Conservation (phyloP, 257 asterid genomes). For the Euphrasia confusa region DNA sequence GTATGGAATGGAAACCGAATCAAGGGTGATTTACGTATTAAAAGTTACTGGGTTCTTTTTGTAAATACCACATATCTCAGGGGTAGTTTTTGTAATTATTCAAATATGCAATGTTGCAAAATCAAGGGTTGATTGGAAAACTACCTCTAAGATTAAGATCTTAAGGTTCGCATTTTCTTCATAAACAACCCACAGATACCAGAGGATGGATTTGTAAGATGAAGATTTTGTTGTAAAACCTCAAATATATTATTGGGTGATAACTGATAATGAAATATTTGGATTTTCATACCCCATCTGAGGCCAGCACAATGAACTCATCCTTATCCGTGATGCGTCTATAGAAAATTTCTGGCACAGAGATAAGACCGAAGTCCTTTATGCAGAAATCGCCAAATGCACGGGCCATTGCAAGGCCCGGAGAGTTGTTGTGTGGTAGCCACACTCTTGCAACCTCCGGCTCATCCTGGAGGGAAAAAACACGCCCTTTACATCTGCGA, state of each 20-base stretch:
- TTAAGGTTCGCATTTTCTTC: neutral
- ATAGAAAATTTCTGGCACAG: constrained; percentile 70
- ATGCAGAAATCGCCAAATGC: constrained; percentile 93
- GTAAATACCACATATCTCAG: neutral
- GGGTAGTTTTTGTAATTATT: neutral
- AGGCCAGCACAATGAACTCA: constrained; percentile 71
- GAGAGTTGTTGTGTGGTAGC: constrained; percentile 76
- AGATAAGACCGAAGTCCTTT: constrained; percentile 79
- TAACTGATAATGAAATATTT: too few species aligned
- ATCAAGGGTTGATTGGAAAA: neutral
- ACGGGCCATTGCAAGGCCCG: constrained; percentile 97
- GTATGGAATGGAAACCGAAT: neutral
- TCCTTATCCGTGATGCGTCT: constrained; percentile 66
- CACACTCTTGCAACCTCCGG: constrained; percentile 85
- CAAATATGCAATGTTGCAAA: neutral
- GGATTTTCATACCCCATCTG: constrained; percentile 65
- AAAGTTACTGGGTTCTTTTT: neutral
- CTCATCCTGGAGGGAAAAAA: constrained; percentile 77
- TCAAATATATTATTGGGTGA: neutral
- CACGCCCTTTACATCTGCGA: constrained; percentile 72
- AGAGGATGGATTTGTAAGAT: neutral
- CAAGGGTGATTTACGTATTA: neutral
- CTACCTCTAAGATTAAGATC: neutral
- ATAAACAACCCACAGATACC: neutral
- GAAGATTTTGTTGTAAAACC: neutral